Base-by-base conservation (phyloP, 768 basidiomycete species). In the Dictyophora rubrovolvata region DNA sequence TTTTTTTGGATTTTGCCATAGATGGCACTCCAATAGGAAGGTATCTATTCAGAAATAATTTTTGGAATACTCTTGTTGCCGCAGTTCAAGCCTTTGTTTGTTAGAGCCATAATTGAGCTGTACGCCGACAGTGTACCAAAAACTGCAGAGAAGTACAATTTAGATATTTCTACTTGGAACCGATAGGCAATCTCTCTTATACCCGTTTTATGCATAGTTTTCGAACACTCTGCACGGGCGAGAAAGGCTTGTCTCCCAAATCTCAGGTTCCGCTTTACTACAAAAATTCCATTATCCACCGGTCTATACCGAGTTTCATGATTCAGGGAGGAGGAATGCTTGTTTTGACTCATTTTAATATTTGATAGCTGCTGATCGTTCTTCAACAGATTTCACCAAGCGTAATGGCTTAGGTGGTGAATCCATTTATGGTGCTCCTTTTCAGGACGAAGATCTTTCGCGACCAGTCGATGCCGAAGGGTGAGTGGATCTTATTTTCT, bases 221-320 rank as follows among this genome's bases (percentile, higher is more conserved):
- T 69, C 82, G 92, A 48, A 82, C 84, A 2, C 73, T 95, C 55
- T 91, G 88, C 68, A 94, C 91, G 1, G 93, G 93, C 9, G 88
- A 92, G 69, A 84, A 82, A 65, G 93, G 92, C 5, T 64, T 86
- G 7, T 89, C 88, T 0, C 69, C 77, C 0, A 68, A 75, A 20
- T 77, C 81, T 1, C 79, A 84, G n/a, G 70, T 82, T 10, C 85
- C 89, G 6, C 75, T 94, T 5, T 87, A 86, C 72, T 93, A 91
- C 79, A 92, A 89, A 72, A 82, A 83, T 65, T 80, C 78, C 63
- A 82, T 83, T 47, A 77, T 91, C 12, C 92, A 93, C 66, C 77
- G 92, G 23, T 84, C 86, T 35, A 93, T 94, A 62, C 72, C 80
- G 48, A 75, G 79, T 65, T 90, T 88, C 66, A 90, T 90, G 87